Conservation (phyloP, 441 rosid genomes). For the Populus hybrid region DNA sequence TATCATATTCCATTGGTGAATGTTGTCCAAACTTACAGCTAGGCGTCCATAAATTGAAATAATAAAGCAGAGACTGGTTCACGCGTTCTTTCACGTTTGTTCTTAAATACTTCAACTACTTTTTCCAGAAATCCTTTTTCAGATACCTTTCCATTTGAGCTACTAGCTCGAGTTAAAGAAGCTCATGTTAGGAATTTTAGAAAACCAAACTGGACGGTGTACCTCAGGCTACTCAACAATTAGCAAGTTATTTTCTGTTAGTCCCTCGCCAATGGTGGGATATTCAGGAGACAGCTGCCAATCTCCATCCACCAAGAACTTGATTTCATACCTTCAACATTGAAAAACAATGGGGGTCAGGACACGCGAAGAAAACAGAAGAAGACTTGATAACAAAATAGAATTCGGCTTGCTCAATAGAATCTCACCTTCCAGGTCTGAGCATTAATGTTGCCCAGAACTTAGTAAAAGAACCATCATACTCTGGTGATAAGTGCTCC, state of each 20-base stretch:
- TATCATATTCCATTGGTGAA: neutral
- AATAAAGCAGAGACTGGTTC: neutral
- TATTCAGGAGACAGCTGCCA: constrained; percentile 53
- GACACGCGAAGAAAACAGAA: neutral
- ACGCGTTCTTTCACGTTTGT: neutral
- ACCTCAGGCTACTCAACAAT: neutral
- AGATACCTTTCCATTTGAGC: neutral
- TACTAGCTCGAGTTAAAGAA: neutral
- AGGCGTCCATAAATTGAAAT: neutral
- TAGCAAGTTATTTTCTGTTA: neutral
- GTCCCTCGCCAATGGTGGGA: neutral
- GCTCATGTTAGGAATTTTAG: neutral
- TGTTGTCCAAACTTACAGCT: neutral
- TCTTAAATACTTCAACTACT: neutral
- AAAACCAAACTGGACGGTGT: neutral
- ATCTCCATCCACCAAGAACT: constrained; percentile 88
- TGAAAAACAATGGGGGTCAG: neutral
- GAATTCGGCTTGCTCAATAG: neutral
- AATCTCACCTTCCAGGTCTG: constrained; percentile 73
- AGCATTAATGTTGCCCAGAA: constrained; percentile 61
- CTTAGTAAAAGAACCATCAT: constrained; percentile 62
- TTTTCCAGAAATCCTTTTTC: neutral
- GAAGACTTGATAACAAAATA: neutral
- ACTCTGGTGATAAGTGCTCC: constrained; percentile 80
- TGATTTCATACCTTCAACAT: constrained; percentile 74